Percentiles rank a stretch among this genome's conserved stretches.
phyloP scores from a whole-genome alignment of 306 rosid genomes.

The Medicago ruthenica region DNA sequence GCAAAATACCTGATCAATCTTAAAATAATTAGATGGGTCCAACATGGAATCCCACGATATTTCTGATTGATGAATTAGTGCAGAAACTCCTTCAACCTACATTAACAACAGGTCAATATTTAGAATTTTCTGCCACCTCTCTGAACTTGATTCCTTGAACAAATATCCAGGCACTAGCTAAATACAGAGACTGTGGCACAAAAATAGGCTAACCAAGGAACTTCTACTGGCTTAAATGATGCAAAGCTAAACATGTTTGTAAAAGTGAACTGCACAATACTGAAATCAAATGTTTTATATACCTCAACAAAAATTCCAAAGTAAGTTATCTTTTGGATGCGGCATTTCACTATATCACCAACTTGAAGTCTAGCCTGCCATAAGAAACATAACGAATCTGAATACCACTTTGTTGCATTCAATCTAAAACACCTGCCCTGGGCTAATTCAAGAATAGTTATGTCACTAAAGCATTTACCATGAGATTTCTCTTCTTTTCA shows the following conservation, averaged over 20 bases:
- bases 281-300: conserved; percentile 43
- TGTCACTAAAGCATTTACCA: conserved; percentile 61
- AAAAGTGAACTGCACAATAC: conserved; percentile 33
- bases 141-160: conserved; percentile 31
- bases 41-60: conserved; percentile 92
- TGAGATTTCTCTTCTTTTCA: conserved; percentile 81
- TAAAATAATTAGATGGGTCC: conserved; percentile 69
- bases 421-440: conserved; percentile 30
- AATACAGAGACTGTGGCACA: conserved; percentile 15
- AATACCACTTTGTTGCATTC: conserved; percentile 44
- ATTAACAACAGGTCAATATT: conserved; percentile 33
- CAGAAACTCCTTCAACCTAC: conserved; percentile 88
- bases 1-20: conserved; percentile 90
- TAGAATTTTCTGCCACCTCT: conserved; percentile 35
- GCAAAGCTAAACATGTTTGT: conserved; percentile 24
- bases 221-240: conserved; percentile 25
- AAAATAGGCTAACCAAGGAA: conserved; percentile 27
- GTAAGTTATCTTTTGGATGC: conserved; percentile 82
- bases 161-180: conserved; percentile 19
- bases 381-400: conserved; percentile 37
- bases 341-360: conserved; percentile 87
- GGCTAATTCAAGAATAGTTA: conserved; percentile 26
- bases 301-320: conserved; percentile 97
- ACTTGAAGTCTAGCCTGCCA: conserved; percentile 86
- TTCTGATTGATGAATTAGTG: conserved; percentile 92